Conservation (phyloP, 495 filamentous ascomycete genomes). For the Staphylotrichum longicolle region DNA sequence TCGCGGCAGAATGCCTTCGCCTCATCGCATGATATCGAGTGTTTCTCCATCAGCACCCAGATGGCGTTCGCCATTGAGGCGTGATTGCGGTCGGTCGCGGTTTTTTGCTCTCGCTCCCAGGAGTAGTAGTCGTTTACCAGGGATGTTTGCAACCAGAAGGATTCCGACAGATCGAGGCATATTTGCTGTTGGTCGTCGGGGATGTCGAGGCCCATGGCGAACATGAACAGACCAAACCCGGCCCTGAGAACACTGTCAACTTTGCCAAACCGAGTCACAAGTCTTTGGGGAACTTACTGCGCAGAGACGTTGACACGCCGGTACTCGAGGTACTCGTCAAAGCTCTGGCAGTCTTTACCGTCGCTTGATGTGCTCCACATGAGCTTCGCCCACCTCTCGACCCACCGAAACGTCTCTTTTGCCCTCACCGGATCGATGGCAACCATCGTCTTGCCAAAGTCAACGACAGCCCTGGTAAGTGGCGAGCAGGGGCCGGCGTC, state of each 20-base stretch:
- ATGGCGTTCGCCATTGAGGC: not conserved
- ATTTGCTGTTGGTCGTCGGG: conserved; percentile 9
- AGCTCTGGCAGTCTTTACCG: not conserved
- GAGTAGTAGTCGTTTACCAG: conserved; percentile 14
- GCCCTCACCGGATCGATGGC: not conserved
- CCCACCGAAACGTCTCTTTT: not conserved
- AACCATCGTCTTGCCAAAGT: not conserved
- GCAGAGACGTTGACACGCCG: not conserved
- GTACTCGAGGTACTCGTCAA: conserved; percentile 19
- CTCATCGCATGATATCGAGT: conserved; percentile 4
- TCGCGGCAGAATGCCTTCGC: conserved; percentile 5
- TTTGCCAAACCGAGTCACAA: not conserved
- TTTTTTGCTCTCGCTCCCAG: conserved; percentile 7
- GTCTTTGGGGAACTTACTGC: not conserved
- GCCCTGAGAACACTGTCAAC: not conserved
- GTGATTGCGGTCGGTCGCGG: not conserved
- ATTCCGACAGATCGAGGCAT: conserved; percentile 2
- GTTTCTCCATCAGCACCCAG: conserved; percentile 9
- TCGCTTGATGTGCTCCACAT: not conserved
- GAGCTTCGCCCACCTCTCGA: not conserved
- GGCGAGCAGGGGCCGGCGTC: not conserved
- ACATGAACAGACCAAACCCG: not conserved
- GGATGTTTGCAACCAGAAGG: conserved; percentile 4
- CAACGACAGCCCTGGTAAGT: not conserved
- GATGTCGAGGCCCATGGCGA: conserved; percentile 7